These are phyloP conservation scores for Pezizomycotina sp. DNA, from an alignment of 2,329 filamentous ascomycete genomes.

Conservation along the genomic window DNA sequence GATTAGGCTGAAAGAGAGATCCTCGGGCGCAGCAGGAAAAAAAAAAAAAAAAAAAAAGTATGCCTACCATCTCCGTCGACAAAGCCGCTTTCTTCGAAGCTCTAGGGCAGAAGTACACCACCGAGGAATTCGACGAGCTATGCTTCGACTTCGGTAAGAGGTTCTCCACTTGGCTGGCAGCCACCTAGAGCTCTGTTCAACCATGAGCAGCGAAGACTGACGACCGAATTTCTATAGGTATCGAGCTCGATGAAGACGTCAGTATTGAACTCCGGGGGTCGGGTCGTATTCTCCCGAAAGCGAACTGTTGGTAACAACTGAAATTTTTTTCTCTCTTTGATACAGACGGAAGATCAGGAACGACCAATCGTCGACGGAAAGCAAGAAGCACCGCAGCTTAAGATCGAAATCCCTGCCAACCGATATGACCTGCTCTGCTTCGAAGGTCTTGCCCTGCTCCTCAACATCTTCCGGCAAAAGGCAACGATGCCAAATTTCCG, in stretches of 20 bases:
- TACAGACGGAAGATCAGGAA: constrained; percentile 18
- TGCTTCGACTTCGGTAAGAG: constrained; percentile 82
- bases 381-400: constrained; percentile 79
- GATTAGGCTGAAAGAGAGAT: too few relatives aligned
- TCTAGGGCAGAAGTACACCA: constrained; percentile 79
- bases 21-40: too few relatives aligned
- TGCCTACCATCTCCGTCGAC: constrained; percentile 95
- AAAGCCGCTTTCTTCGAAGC: constrained; percentile 92
- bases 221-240: constrained; percentile 33
- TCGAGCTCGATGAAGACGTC: constrained; percentile 89
- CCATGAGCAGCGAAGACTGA: constrained; percentile 8
- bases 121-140: constrained; percentile 86
- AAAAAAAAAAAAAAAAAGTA: too few relatives aligned
- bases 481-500: constrained; percentile 62
- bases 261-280: constrained; percentile 8
- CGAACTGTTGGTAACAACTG: too few relatives aligned
- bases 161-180: constrained; percentile 11
- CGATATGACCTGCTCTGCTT: constrained; percentile 91
- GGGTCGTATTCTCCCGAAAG: too few relatives aligned
- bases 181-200: too few relatives aligned
- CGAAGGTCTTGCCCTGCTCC: constrained; percentile 86
- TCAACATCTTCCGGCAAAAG: constrained; percentile 82
- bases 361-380: constrained; percentile 41
- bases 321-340: too few relatives aligned
- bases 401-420: constrained; percentile 96